phyloP scores from a whole-genome alignment of 306 rosid genomes.

The Quercus rubra region DNA sequence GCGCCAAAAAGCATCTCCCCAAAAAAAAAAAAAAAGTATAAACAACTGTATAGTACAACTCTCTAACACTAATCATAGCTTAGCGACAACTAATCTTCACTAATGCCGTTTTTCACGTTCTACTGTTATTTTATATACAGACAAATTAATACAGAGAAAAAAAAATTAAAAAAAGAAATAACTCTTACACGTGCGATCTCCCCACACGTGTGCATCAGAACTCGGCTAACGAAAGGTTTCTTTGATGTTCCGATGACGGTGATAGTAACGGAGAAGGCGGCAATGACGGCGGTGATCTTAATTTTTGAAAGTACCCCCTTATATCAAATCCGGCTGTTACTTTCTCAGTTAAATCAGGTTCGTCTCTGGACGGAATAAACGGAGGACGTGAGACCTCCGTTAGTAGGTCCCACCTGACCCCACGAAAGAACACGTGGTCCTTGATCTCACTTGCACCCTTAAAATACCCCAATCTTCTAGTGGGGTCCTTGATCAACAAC shows the following conservation, averaged over 20 bases:
- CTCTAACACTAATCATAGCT: neutral
- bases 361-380: slow-evolving; percentile 61
- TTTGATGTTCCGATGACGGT: slow-evolving; percentile 25
- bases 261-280: slow-evolving; percentile 57
- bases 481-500: slow-evolving; percentile 75
- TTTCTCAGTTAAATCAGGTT: slow-evolving; percentile 5
- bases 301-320: slow-evolving; percentile 46
- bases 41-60: slow-evolving; percentile 20
- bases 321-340: slow-evolving; percentile 25
- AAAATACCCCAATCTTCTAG: slow-evolving; percentile 57
- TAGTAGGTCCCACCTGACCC: slow-evolving; percentile 75
- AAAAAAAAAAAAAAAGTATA: slow-evolving; percentile 4
- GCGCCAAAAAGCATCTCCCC: neutral
- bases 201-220: slow-evolving; percentile 37
- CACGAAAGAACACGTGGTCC: slow-evolving; percentile 74
- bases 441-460: slow-evolving; percentile 77
- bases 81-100: slow-evolving; percentile 3
- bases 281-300: slow-evolving; percentile 51
- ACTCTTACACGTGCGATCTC: slow-evolving; percentile 27
- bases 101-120: slow-evolving; percentile 28
- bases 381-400: slow-evolving; percentile 80
- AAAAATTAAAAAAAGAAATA: slow-evolving; percentile 2
- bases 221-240: slow-evolving; percentile 30
- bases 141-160: neutral
- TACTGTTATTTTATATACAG: slow-evolving; percentile 42